Conservation (phyloP, 1,284 basidiomycete species). For the Acaromyces ingoldii region DNA sequence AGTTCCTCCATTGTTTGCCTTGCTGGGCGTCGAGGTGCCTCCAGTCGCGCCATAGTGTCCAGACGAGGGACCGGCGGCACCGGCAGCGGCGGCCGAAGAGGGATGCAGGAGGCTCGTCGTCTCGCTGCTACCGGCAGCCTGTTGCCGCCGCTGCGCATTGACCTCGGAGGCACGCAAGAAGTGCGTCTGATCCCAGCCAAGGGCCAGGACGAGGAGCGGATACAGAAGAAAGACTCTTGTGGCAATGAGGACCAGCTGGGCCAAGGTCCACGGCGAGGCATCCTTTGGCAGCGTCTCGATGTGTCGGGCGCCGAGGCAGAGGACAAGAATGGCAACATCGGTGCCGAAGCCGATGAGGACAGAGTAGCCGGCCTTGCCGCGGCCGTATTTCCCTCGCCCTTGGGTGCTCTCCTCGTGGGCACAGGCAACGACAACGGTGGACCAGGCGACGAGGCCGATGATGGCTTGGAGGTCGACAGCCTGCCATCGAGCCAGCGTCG, state of each 20-base stretch:
- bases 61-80: too few relatives aligned
- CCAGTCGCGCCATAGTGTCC: neutral
- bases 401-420: slow-evolving; percentile 30
- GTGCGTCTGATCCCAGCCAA: slow-evolving; percentile 26
- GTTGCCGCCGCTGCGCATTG: neutral
- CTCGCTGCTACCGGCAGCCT: neutral
- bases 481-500: slow-evolving; percentile 27
- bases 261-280: slow-evolving; percentile 29
- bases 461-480: slow-evolving; percentile 36
- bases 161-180: slow-evolving; percentile 32
- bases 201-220: slow-evolving; percentile 29
- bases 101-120: neutral
- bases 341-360: slow-evolving; percentile 12
- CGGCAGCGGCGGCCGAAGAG: neutral
- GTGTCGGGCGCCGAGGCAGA: neutral
- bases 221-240: slow-evolving; percentile 35
- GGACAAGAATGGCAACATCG: slow-evolving; percentile 26
- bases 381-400: slow-evolving; percentile 31
- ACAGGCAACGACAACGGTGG: slow-evolving; percentile 25
- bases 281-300: slow-evolving; percentile 16
- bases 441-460: slow-evolving; percentile 37
- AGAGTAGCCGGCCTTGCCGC: slow-evolving; percentile 30
- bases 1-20: neutral
- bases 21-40: neutral
- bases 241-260: slow-evolving; percentile 32